Base-by-base conservation (phyloP, 306 rosid genomes). In the Sesbania bispinosa region DNA sequence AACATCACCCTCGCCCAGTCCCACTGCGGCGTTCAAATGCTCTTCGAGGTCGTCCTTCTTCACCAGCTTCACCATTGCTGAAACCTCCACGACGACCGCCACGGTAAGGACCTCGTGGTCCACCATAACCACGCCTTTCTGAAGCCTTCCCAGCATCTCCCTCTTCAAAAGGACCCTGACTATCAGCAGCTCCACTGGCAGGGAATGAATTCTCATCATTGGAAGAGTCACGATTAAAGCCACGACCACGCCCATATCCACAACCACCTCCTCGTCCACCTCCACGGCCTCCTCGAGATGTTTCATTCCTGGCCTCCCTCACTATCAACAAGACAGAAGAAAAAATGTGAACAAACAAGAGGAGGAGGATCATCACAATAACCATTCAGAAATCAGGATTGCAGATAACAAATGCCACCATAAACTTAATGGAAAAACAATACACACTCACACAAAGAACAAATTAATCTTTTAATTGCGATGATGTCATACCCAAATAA, bases 11-110 rank as follows among this genome's bases (percentile, higher is more conserved):
- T 16, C 88, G 86, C 8, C 99, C 97, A 77, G 96, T 88, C 67
- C 99, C 99, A 69, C 97, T 95, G 62, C 69, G 96, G 66, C 99
- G 96, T 6, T 95, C 99, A 86, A 61, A 86, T 69, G 30, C 35
- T 74, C 99, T 85, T 36, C 85, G 81, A 39, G 96, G 90, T 6
- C 78, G 87, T 62, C 89, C 97, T 1, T 80, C 99, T 46, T 91
- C 97, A 60, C 80, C 88, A 50, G 4, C 84, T 50, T 95, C 96
- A 5, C 92, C 99, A 71, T 85, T 88, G 77, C 81, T 84, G 15
- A 79, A 95, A 29, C 89, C 92, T 71, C 94, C 94, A 4, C 96
- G 92, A 26, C 89, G 96, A 47, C 94, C 96, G 1, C 97, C 89
- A 9, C 92, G 96, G 58, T 79, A 87, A 47, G 87, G 69, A 42